Base-by-base conservation (phyloP, 768 basidiomycete species). In the Leccinellum rugosiceps region DNA sequence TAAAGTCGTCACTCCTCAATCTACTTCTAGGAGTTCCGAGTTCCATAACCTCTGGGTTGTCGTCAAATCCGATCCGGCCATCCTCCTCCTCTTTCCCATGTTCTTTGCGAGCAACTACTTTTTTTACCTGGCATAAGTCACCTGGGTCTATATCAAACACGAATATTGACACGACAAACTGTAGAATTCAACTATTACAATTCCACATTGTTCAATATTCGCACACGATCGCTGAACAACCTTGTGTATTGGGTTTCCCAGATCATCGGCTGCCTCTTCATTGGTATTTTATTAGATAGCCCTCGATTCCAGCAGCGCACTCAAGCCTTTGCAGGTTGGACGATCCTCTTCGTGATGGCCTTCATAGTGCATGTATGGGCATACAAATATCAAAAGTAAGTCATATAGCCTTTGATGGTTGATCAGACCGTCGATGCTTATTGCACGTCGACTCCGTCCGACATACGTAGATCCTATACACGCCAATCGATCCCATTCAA, bases 61-160 rank as follows among this genome's bases (percentile, higher is more conserved):
- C 0, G 72, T 92, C 44, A 78, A 74, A 50, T 85, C 81, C 10
- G 90, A 92, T 64, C 87, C 87, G 0, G 76, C 81, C 72, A 83
- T 93, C 60, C 59, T 90, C 17, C 75, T 89, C 5, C 81, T 91
- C 28, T 88, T 92, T 75, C 90, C 90, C 23, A 88, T 91, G 84
- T 90, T 91, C 73, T 83, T 90, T 56, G 82, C 86, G 8, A 86
- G 84, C 45, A 90, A 90, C 69, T 90, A 86, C 84, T n/a, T 90
- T 90, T 73, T 90, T 89, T 65, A 85, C 88, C 6, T 91, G 87
- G 86, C 88, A 87, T 88, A 58, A 53, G 65, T 63, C n/a, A n/a
- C 4, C 1, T 11, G 72, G 1, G 9, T 25, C 26, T 10, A 14
- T 56, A 47, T 26, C 44, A 31, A 48, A 23, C 23, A 59, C 57